A percentile compares a stretch with the other conserved stretches of the same genome.
These are phyloP conservation scores for Pseudogymnoascus sp. DNA, from an alignment of 2,329 filamentous ascomycete genomes.

Conservation along the genomic window DNA sequence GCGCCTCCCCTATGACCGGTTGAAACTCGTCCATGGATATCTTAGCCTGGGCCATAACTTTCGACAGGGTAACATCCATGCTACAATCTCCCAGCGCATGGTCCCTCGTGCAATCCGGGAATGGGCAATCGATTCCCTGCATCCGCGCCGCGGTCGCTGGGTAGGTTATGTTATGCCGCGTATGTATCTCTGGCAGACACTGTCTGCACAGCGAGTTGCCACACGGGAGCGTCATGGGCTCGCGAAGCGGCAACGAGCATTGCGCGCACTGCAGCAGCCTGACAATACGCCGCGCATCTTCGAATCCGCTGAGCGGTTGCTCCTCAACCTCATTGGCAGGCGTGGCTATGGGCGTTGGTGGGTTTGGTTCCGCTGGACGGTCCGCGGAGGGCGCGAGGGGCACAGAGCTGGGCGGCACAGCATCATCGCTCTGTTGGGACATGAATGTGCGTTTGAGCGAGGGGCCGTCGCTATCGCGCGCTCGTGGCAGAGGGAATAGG, in stretches of 20 bases:
- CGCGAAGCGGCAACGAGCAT: slow-evolving; percentile 60
- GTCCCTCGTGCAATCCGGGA: slow-evolving; percentile 55
- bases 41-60: slow-evolving; percentile 50
- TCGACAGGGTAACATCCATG: slow-evolving; percentile 67
- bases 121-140: slow-evolving; percentile 67
- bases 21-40: slow-evolving; percentile 26
- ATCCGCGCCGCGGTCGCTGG: slow-evolving; percentile 59
- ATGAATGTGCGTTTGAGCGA: slow-evolving; percentile 2
- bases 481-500: background rate
- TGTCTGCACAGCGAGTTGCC: slow-evolving; percentile 67
- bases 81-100: slow-evolving; percentile 72
- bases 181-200: slow-evolving; percentile 62
- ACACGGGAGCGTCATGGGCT: slow-evolving; percentile 72
- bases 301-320: background rate
- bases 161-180: slow-evolving; percentile 66
- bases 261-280: slow-evolving; percentile 68
- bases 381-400: background rate
- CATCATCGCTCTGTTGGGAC: slow-evolving; percentile 3
- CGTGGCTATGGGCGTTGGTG: background rate
- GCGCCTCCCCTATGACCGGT: slow-evolving; percentile 24
- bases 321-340: background rate
- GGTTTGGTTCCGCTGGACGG: background rate
- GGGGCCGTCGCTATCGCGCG: background rate
- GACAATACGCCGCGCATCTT: slow-evolving; percentile 38
- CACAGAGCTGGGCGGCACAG: slow-evolving; percentile 5